Conservation (phyloP, 2,329 filamentous ascomycete species). For the Hirsutella minnesotensis region DNA sequence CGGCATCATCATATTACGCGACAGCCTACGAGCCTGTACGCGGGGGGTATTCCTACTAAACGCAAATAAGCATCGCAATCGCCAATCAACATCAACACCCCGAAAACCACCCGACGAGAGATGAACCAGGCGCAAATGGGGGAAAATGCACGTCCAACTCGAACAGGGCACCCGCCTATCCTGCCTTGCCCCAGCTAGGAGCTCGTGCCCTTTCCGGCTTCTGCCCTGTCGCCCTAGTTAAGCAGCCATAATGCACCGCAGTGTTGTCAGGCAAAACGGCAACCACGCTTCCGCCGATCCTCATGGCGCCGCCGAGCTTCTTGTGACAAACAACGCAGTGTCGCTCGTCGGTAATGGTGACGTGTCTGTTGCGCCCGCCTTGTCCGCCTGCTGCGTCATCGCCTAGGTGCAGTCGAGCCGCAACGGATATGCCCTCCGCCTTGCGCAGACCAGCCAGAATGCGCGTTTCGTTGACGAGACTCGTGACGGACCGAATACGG, state of each 20-base stretch:
- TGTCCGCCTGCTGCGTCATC: constrained; percentile 43
- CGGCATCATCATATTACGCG: neutral
- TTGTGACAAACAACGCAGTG: constrained; percentile 92
- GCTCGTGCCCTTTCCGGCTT: constrained; percentile 19
- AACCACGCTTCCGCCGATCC: constrained; percentile 82
- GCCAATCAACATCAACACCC: neutral
- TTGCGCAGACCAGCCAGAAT: constrained; percentile 68
- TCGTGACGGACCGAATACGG: constrained; percentile 77
- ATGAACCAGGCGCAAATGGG: neutral
- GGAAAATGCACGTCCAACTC: neutral
- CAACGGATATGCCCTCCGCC: constrained; percentile 66
- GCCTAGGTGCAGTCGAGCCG: constrained; percentile 63
- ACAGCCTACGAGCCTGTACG: neutral
- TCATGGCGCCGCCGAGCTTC: constrained; percentile 70
- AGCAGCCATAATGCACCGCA: constrained; percentile 74
- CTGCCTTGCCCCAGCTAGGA: constrained; percentile 25
- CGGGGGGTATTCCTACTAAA: constrained; percentile 12
- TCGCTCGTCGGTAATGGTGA: constrained; percentile 75
- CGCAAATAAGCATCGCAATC: neutral
- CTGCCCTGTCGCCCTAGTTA: constrained; percentile 35
- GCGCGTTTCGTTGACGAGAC: constrained; percentile 65
- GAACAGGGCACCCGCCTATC: constrained; percentile 10
- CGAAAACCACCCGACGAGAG: neutral
- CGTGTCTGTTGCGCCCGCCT: constrained; percentile 47
- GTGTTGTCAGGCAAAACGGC: constrained; percentile 76